Conservation (phyloP, 2,329 filamentous ascomycete genomes). For the Diaporthe longicolla region DNA sequence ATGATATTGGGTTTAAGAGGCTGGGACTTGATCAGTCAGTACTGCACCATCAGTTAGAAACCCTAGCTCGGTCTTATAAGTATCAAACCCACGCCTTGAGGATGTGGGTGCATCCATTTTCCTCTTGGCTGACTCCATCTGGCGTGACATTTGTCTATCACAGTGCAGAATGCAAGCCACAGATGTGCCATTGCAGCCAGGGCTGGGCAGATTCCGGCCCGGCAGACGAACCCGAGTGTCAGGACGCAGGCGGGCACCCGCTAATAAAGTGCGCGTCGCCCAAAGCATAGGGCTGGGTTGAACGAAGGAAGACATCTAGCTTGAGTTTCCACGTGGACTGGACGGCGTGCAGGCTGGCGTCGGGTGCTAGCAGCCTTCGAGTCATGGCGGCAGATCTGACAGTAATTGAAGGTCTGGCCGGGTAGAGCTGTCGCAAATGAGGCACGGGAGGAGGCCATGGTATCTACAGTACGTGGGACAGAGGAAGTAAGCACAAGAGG, state of each 20-base stretch:
- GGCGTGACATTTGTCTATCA: not conserved
- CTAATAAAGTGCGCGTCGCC: not conserved
- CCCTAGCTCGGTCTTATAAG: too few species aligned
- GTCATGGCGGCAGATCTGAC: not conserved
- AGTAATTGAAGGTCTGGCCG: not conserved
- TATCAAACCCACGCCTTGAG: too few species aligned
- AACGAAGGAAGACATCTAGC: not conserved
- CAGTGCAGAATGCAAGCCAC: not conserved
- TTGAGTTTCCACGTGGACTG: not conserved
- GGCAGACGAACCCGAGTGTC: not conserved
- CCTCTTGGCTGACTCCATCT: not conserved
- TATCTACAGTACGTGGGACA: too few species aligned
- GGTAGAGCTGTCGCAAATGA: not conserved
- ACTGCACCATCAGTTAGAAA: not conserved
- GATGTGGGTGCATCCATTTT: too few species aligned
- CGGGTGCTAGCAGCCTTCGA: too few species aligned
- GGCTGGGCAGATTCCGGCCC: not conserved
- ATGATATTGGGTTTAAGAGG: not conserved
- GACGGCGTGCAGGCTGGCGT: not conserved
- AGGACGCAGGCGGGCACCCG: not conserved
- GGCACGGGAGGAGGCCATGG: too few species aligned
- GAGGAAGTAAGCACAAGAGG: not conserved
- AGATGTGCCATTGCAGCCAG: not conserved
- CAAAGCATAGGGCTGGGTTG: constrained; percentile 18
- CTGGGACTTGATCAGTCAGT: not conserved